Conservation (phyloP, 1,139 yeast species). For the Zygoascus sp. region DNA sequence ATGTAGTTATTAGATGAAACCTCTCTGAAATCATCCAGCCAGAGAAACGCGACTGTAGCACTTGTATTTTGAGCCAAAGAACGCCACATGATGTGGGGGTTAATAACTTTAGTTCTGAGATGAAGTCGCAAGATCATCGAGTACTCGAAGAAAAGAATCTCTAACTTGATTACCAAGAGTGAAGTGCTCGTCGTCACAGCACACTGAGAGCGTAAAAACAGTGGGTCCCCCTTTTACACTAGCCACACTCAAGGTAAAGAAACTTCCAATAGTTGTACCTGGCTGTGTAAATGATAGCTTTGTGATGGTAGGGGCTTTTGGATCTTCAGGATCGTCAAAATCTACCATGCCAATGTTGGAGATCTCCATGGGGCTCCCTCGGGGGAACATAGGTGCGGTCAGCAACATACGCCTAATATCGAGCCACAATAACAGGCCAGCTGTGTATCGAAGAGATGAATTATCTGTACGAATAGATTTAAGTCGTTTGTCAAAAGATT, state of each 20-base stretch:
- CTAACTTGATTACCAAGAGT: neutral
- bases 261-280: constrained; percentile 8
- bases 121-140: neutral
- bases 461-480: neutral
- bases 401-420: constrained; percentile 3
- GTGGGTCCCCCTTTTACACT: constrained; percentile 7
- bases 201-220: constrained; percentile 1
- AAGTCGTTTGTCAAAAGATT: neutral
- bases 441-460: neutral
- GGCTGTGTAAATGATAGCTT: constrained; percentile 6
- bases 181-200: neutral
- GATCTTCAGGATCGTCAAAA: neutral
- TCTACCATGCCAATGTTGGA: constrained; percentile 2
- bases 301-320: constrained; percentile 3
- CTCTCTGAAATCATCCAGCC: no score
- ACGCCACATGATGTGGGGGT: neutral
- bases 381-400: constrained; percentile 2
- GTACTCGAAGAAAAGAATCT: neutral
- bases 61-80: no score
- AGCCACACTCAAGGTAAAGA: constrained; percentile 5
- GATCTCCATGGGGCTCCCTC: constrained; percentile 9
- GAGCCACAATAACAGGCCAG: constrained; percentile 1
- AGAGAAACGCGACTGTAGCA: no score
- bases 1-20: neutral
- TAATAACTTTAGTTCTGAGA: neutral